Evolutionary conservation across 169 alveolate species (phyloP), one percentile per base, ranked within the genome.

Genomic region (Theileria luwenshuni): DNA sequence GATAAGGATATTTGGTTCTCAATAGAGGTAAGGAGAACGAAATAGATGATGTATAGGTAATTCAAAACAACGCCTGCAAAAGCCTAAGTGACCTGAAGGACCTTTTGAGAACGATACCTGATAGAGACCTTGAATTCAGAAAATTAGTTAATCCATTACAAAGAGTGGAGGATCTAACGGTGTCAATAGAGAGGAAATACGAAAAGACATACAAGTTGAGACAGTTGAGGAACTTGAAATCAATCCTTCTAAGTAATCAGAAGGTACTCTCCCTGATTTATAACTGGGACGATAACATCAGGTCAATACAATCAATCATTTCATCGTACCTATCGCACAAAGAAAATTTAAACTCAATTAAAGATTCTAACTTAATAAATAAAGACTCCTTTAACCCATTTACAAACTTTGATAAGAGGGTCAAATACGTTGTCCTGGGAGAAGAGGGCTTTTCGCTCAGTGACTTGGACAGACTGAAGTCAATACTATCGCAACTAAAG

Each of bases 281-380:
- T 42, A 71, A 71, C 65, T 79, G 87, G 87, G 87, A 79, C 25
- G 76, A 79, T 23, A 70, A 74, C 65, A 32, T 79, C 54, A 51
- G 63, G 8, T n/a, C 54, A 1, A 30, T 68, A 19, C 77, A 45
- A 10, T 19, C 54, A 12, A 13, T 67, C 28, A 30, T 79, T 7
- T 6, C 41, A 5, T 38, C 81, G 19, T 79, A 71, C 51, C 5
- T 33, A 12, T 19, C 30, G 25, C 41, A n/a, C 27, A 62, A 65
- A 1, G 63, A 42, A 64, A 28, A 19, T 17, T 52, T 13, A 35
- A 72, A 19, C 17, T 15, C 52, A 12, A n/a, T n/a, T n/a, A n/a
- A 54, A 12, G 2, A 17, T 10, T 25, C n/a, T 51, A 56, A 25
- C 38, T 2, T 56, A 6, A 3, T 6, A 6, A 56, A 25, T 21